Conservation (phyloP, 805 yeast species). For the Saturnispora saitoi region DNA sequence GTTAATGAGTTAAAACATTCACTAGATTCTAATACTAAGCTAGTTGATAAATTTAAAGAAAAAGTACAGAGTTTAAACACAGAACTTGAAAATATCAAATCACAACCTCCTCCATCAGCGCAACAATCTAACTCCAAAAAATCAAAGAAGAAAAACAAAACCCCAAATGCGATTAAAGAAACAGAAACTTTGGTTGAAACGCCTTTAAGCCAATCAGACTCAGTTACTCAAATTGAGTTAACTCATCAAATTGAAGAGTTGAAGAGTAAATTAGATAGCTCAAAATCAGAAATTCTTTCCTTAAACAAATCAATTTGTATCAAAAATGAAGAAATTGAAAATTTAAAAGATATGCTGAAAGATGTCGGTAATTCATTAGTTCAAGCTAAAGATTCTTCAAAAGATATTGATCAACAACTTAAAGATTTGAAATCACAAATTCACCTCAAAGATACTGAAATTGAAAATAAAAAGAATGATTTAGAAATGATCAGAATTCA, state of each 20-base stretch:
- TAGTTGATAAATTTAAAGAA: conserved; percentile 21
- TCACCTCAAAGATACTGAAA: conserved; percentile 3
- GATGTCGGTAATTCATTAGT: conserved; percentile 77
- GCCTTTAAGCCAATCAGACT: neutral
- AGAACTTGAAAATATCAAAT: conserved; percentile 12
- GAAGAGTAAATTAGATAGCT: conserved; percentile 8
- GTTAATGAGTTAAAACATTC: conserved; percentile 15
- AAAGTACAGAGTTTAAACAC: conserved; percentile 18
- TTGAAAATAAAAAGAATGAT: conserved; percentile 14
- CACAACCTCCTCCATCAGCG: neutral
- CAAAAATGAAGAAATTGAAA: conserved; percentile 57
- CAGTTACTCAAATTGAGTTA: conserved; percentile 18
- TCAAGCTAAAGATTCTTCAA: conserved; percentile 51
- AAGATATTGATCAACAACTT: conserved; percentile 25
- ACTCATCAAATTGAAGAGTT: conserved; percentile 20
- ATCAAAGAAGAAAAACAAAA: conserved; percentile 14
- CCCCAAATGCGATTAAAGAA: conserved; percentile 10
- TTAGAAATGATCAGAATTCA: conserved; percentile 29
- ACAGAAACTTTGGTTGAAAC: conserved; percentile 1
- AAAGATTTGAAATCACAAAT: conserved; percentile 3
- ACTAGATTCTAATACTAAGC: conserved; percentile 18
- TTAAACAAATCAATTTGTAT: conserved; percentile 28
- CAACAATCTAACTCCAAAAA: conserved; percentile 9
- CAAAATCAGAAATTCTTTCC: conserved; percentile 11
- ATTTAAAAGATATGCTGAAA: conserved; percentile 64